Base-by-base conservation (phyloP, 805 yeast species). In the Tetrapisispora namnaoensis region DNA sequence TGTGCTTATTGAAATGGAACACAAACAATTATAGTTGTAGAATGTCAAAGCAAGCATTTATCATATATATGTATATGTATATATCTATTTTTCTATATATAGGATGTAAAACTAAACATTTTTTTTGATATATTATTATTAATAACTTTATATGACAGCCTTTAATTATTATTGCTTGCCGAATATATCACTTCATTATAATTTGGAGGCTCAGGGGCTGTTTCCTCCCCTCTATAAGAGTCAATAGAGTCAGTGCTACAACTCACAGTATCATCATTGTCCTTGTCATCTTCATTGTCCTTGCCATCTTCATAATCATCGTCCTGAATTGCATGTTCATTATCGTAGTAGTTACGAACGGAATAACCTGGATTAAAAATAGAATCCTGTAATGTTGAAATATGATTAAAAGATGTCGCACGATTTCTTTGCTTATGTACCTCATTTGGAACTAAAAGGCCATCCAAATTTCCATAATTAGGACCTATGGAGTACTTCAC, bases 391-490 rank as follows among this genome's bases (percentile, higher is more conserved):
- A 8, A n/a, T 20, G n/a, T 35, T 14, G 32, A 22, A 16, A 20
- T 9, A 24, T 41, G 10, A 18, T 35, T 34, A n/a, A 35, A 34
- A n/a, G 42, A 37, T 17, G 32, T 18, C 1, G 41, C 16, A 42
- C 24, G 34, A 30, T 30, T 28, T 22, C 27, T 37, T 6, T 16
- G 16, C 7, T 18, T 27, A 17, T 28, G 27, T n/a, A 3, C 18
- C 2, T 24, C 32, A 18, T 30, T 37, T 11, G 34, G 17, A 8
- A 32, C 36, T 8, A 44, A 38, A 11, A 48, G 22, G 5, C 42
- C 45, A 41, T 48, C 51, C 6, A 48, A 24, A 36, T 48, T 45
- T 9, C 30, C 35, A 39, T 18, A 48, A 40, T 40, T 40, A 28
- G 32, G 9, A 28, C n/a, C 27, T 21, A 40, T 28, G 4, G 43